These are phyloP conservation scores for Skeletonema menzelii DNA, from an alignment of 108 stramenopile species.

Conservation along the genomic window DNA sequence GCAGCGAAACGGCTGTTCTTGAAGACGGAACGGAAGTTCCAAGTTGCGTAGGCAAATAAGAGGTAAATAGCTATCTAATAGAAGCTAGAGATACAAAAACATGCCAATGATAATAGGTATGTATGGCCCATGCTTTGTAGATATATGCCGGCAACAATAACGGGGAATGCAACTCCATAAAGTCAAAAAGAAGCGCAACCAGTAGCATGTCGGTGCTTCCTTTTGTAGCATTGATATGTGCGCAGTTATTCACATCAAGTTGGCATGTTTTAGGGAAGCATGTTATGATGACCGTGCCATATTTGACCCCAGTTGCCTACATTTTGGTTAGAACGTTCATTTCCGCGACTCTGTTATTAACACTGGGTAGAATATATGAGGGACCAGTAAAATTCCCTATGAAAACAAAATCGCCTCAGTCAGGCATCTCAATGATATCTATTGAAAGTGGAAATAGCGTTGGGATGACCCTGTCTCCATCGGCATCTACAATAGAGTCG, in stretches of 20 bases:
- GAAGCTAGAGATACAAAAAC: too few species aligned
- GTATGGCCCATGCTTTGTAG: too few species aligned
- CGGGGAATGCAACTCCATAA: too few species aligned
- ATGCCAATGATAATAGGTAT: too few species aligned
- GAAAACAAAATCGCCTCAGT: neutral
- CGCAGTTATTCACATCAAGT: constrained; percentile 29
- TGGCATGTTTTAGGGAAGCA: constrained; percentile 45
- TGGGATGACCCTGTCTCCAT: constrained; percentile 10
- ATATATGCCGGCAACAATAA: too few species aligned
- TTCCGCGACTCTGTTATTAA: constrained; percentile 8
- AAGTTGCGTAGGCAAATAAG: too few species aligned
- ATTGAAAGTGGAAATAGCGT: constrained; percentile 15
- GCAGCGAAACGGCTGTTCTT: too few species aligned
- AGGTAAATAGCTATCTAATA: too few species aligned
- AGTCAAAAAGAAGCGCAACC: neutral
- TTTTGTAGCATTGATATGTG: constrained; percentile 16
- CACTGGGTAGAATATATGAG: constrained; percentile 22
- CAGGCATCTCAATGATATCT: neutral
- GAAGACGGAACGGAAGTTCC: too few species aligned
- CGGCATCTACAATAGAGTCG: constrained; percentile 1
- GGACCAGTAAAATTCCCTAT: constrained; percentile 26
- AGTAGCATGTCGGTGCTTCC: constrained; percentile 5
- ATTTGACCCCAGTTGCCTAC: constrained; percentile 22
- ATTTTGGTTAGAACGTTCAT: constrained; percentile 22
- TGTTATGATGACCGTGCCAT: constrained; percentile 25